These are phyloP conservation scores for Hygrophorus pudorinus DNA, from an alignment of 768 basidiomycete species.

Conservation along the genomic window DNA sequence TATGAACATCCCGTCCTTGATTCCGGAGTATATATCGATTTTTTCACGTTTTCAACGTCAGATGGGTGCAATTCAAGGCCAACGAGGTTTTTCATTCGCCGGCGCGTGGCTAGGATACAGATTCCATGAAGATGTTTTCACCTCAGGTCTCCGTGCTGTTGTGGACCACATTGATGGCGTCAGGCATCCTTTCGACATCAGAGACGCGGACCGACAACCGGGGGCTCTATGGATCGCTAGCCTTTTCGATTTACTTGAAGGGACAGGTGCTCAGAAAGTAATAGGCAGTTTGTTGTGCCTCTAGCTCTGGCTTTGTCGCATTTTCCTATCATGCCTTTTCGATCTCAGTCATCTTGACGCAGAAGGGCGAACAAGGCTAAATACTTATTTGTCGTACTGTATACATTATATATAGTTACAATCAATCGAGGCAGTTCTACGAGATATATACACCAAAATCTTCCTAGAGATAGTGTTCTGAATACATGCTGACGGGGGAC, in stretches of 20 bases:
- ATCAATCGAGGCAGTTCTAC: too few relatives aligned
- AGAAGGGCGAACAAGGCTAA: too few relatives aligned
- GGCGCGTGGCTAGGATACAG: slow-evolving; percentile 72
- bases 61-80: slow-evolving; percentile 51
- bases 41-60: slow-evolving; percentile 32
- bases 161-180: slow-evolving; percentile 17
- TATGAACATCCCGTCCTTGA: slow-evolving; percentile 69
- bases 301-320: slow-evolving; percentile 3
- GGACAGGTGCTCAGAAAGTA: slow-evolving; percentile 15
- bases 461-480: too few relatives aligned
- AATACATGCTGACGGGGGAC: too few relatives aligned
- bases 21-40: slow-evolving; percentile 24
- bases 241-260: slow-evolving; percentile 31
- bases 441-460: too few relatives aligned
- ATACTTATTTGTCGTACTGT: too few relatives aligned
- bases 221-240: slow-evolving; percentile 18
- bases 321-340: slow-evolving; percentile 13
- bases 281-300: slow-evolving; percentile 21
- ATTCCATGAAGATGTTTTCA: slow-evolving; percentile 77
- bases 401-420: too few relatives aligned
- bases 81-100: slow-evolving; percentile 49
- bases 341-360: too few relatives aligned
- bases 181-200: slow-evolving; percentile 33
- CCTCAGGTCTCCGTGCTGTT: slow-evolving; percentile 32
- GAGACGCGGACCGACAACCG: slow-evolving; percentile 24